phyloP scores from a whole-genome alignment of 768 basidiomycete species.

The Kwoniella shandongensis region DNA sequence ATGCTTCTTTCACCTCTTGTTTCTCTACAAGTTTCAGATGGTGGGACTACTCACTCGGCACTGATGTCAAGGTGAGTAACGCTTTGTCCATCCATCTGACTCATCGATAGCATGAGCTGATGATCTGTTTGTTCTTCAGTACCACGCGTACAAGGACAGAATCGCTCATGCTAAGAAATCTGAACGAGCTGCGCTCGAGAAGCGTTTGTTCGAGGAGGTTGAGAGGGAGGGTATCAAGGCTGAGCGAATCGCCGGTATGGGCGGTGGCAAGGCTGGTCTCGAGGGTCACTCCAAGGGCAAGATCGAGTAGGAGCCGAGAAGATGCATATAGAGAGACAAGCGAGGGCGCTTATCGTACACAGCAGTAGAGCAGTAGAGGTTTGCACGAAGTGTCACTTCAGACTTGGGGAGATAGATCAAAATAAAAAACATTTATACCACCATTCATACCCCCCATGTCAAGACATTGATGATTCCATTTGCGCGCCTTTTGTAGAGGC shows the following conservation, averaged over 20 bases:
- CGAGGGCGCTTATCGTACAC: too few relatives aligned
- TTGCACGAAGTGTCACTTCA: too few relatives aligned
- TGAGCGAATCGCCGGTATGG: slow-evolving; percentile 42
- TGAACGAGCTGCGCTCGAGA: slow-evolving; percentile 58
- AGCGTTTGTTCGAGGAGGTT: slow-evolving; percentile 62
- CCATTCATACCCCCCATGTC: too few relatives aligned
- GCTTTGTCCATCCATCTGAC: background rate
- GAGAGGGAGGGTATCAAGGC: slow-evolving; percentile 72
- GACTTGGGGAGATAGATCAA: too few relatives aligned
- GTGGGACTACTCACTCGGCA: slow-evolving; percentile 80
- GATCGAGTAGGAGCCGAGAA: slow-evolving; percentile 12
- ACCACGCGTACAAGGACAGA: slow-evolving; percentile 72
- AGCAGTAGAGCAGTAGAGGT: too few relatives aligned
- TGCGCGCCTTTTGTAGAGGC: too few relatives aligned
- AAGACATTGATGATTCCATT: too few relatives aligned
- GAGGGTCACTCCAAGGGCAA: slow-evolving; percentile 42
- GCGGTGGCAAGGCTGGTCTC: slow-evolving; percentile 37
- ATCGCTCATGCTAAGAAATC: slow-evolving; percentile 60
- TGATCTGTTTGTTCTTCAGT: slow-evolving; percentile 54
- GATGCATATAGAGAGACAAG: too few relatives aligned
- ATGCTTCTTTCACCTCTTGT: slow-evolving; percentile 86
- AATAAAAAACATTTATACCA: too few relatives aligned
- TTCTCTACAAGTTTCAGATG: slow-evolving; percentile 91
- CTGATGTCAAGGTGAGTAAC: slow-evolving; percentile 69
- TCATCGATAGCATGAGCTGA: background rate